Percentiles rank a stretch among this genome's conserved stretches.
phyloP scores from a whole-genome alignment of 2,329 filamentous ascomycete genomes.

The Mycosphaerella arachidis region DNA sequence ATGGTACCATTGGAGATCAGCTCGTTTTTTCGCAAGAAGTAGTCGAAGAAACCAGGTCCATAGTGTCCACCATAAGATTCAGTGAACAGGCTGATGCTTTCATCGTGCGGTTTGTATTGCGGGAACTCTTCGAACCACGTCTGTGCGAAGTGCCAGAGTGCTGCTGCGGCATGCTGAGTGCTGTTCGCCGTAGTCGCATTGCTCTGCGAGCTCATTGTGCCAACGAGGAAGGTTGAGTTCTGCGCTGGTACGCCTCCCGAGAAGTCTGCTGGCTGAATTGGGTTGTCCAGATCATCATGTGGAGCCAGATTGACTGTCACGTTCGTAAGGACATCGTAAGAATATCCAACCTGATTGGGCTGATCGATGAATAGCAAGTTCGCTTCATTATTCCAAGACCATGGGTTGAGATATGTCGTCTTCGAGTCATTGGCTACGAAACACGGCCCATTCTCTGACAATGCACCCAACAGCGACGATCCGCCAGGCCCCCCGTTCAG shows the following conservation, averaged over 20 bases:
- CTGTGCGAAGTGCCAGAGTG: slow-evolving; percentile 61
- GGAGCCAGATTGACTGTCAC: slow-evolving; percentile 22
- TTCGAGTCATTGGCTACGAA: slow-evolving; percentile 31
- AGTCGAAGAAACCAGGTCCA: slow-evolving; percentile 47
- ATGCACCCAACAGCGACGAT: slow-evolving; percentile 49
- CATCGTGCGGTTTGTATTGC: slow-evolving; percentile 42
- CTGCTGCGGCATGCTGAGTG: slow-evolving; percentile 34
- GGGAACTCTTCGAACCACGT: slow-evolving; percentile 42
- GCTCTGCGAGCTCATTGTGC: slow-evolving; percentile 58
- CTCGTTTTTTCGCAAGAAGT: slow-evolving; percentile 56
- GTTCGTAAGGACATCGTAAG: slow-evolving; percentile 32
- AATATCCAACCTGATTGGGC: slow-evolving; percentile 31
- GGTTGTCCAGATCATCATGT: slow-evolving; percentile 3
- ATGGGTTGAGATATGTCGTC: slow-evolving; percentile 47
- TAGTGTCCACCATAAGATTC: slow-evolving; percentile 65
- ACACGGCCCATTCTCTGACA: slow-evolving; percentile 39
- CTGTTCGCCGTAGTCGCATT: slow-evolving; percentile 25
- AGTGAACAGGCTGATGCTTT: slow-evolving; percentile 58
- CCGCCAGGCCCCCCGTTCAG: slow-evolving; percentile 58
- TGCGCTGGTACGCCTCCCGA: slow-evolving; percentile 35
- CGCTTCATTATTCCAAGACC: slow-evolving; percentile 56
- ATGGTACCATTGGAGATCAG: slow-evolving; percentile 47
- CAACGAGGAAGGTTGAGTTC: slow-evolving; percentile 36
- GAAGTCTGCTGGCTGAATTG: slow-evolving; percentile 22
- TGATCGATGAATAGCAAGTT: slow-evolving; percentile 52